Evolutionary conservation across 129 eudicot genomes (phyloP).

Genomic region (Cynara cardunculus): DNA sequence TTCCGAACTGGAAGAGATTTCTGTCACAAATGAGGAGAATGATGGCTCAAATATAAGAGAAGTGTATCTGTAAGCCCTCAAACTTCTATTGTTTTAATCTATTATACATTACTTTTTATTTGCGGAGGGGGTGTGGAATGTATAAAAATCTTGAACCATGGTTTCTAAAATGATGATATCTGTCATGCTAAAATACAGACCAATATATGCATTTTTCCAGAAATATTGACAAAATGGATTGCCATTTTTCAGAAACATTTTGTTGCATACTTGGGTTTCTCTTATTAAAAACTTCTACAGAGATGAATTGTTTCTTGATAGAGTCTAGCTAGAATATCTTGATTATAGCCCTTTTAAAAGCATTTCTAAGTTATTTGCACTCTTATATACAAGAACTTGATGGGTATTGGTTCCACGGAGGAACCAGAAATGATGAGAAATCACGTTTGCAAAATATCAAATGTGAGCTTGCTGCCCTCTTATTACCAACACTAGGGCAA

Average conservation of each 20-base stretch:
- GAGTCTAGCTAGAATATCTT: neutral
- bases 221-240: neutral
- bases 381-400: conserved; percentile 44
- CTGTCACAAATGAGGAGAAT: conserved; percentile 30
- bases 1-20: conserved; percentile 46
- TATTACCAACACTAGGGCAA: conserved; percentile 93
- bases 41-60: conserved; percentile 20
- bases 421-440: conserved; percentile 17
- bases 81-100: too few relatives aligned
- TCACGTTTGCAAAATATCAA: conserved; percentile 38
- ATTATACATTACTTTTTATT: too few relatives aligned
- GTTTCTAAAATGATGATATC: neutral
- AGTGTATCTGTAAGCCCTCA: conserved; percentile 38
- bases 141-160: too few relatives aligned
- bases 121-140: too few relatives aligned
- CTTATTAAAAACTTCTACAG: neutral
- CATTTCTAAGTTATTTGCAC: neutral
- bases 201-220: neutral
- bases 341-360: neutral
- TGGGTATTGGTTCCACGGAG: conserved; percentile 25
- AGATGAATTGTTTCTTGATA: neutral
- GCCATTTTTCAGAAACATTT: neutral
- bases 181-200: neutral
- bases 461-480: conserved; percentile 60
- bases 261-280: neutral